These are phyloP conservation scores for Saturnispora silvae DNA, from an alignment of 805 yeast genomes.

Conservation along the genomic window DNA sequence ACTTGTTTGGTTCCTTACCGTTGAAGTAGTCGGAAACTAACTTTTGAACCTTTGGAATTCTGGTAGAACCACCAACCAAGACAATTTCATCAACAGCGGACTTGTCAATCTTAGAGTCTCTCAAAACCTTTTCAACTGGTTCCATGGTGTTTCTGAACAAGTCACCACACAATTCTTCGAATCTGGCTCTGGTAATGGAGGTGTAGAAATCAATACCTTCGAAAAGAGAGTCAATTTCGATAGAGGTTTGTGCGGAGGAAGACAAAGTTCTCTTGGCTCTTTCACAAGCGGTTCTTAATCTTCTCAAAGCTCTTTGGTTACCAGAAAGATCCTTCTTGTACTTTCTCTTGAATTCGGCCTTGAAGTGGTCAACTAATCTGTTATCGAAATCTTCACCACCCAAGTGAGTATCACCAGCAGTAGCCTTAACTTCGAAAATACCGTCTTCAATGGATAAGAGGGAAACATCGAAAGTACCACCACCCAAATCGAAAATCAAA, in stretches of 20 bases:
- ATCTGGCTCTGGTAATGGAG: conserved; percentile 92
- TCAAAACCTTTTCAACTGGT: conserved; percentile 90
- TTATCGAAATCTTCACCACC: conserved; percentile 85
- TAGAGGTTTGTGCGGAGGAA: conserved; percentile 88
- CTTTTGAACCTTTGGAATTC: conserved; percentile 96
- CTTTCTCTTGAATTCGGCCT: conserved; percentile 94
- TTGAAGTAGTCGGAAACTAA: conserved; percentile 92
- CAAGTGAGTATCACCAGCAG: conserved; percentile 76
- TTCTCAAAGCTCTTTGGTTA: conserved; percentile 96
- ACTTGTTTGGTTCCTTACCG: conserved; percentile 94
- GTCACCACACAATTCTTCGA: conserved; percentile 92
- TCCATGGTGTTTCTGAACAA: conserved; percentile 88
- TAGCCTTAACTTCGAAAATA: conserved; percentile 71
- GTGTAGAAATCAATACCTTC: conserved; percentile 97
- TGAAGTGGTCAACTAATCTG: conserved; percentile 77
- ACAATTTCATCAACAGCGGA: conserved; percentile 87
- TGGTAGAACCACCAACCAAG: conserved; percentile 95
- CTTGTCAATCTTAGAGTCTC: conserved; percentile 85
- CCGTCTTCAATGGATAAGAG: conserved; percentile 70
- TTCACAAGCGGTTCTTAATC: conserved; percentile 98
- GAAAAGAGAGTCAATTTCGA: conserved; percentile 88
- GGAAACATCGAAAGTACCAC: conserved; percentile 79
- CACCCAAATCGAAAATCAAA: conserved; percentile 68
- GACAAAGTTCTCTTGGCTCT: conserved; percentile 98
- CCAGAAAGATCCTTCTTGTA: conserved; percentile 86